Evolutionary conservation across 1,284 basidiomycete genomes (phyloP).

Genomic region (Meripilus lineatus): DNA sequence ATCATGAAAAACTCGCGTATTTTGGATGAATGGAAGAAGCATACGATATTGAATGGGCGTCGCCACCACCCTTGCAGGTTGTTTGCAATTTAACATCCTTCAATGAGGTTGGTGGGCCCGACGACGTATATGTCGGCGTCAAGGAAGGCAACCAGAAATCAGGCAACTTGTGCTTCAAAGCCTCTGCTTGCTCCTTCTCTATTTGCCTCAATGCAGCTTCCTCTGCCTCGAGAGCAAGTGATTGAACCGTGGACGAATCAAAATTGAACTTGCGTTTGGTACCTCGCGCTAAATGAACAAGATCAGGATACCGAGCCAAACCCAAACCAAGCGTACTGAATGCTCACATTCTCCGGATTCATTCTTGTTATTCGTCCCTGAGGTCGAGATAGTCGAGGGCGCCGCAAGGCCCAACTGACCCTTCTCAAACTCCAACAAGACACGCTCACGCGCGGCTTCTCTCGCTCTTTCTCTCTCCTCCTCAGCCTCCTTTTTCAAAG

Average conservation of each 20-base stretch:
- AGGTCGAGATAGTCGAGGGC: slow-evolving; percentile 32
- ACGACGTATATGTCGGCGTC: slow-evolving; percentile 72
- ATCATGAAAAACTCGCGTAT: not conserved
- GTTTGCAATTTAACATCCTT: slow-evolving; percentile 83
- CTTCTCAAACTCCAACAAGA: slow-evolving; percentile 82
- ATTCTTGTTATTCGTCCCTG: slow-evolving; percentile 27
- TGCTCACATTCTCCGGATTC: slow-evolving; percentile 35
- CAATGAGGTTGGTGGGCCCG: slow-evolving; percentile 58
- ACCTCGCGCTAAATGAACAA: slow-evolving; percentile 38
- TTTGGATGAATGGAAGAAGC: slow-evolving; percentile 24
- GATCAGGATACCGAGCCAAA: not conserved
- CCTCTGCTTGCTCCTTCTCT: slow-evolving; percentile 81
- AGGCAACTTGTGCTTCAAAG: slow-evolving; percentile 81
- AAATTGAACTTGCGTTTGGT: slow-evolving; percentile 78
- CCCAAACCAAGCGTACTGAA: not conserved
- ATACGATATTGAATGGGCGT: slow-evolving; percentile 70
- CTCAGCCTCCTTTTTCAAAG: slow-evolving; percentile 71
- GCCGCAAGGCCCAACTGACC: slow-evolving; percentile 66
- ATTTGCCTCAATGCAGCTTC: slow-evolving; percentile 78
- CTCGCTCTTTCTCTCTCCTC: slow-evolving; percentile 62
- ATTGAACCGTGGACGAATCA: slow-evolving; percentile 65
- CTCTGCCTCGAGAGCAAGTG: slow-evolving; percentile 74
- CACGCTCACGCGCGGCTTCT: slow-evolving; percentile 76
- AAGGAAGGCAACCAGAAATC: slow-evolving; percentile 93
- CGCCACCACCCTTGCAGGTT: slow-evolving; percentile 75